Evolutionary conservation across 2,329 filamentous ascomycete genomes (phyloP).

Genomic region (Karstenula rhodostoma): DNA sequence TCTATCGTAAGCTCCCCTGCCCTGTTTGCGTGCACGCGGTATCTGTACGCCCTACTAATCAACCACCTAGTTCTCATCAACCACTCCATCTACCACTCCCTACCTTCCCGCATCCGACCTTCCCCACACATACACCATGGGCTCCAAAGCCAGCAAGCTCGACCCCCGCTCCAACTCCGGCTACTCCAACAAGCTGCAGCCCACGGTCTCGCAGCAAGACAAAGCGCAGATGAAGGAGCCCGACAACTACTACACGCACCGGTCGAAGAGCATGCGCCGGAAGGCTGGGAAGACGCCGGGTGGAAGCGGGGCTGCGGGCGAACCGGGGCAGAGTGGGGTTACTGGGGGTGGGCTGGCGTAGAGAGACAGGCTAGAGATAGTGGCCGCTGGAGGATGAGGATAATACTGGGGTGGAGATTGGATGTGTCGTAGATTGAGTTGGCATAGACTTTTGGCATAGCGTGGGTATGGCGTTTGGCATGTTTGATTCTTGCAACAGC

Average conservation of each 20-base stretch:
- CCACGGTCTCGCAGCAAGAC: constrained; percentile 33
- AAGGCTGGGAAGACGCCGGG: constrained; percentile 36
- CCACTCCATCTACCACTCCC: background rate
- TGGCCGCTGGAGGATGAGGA: too few relatives aligned
- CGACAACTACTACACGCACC: constrained; percentile 42
- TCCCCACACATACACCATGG: constrained; percentile 26
- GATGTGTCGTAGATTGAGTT: background rate
- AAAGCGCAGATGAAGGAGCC: constrained; percentile 48
- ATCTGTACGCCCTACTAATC: background rate
- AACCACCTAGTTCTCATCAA: background rate
- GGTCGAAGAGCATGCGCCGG: constrained; percentile 44
- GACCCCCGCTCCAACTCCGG: background rate
- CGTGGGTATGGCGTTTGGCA: background rate
- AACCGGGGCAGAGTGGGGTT: constrained; percentile 12
- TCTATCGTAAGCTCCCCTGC: too few relatives aligned
- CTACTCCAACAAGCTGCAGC: constrained; percentile 35
- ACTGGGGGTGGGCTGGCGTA: constrained; percentile 7
- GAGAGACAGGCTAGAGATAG: too few relatives aligned
- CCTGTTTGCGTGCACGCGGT: too few relatives aligned
- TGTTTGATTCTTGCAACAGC: background rate
- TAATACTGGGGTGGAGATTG: background rate
- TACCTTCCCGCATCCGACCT: background rate
- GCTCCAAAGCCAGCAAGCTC: constrained; percentile 40
- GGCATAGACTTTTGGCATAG: background rate
- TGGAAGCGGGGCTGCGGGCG: constrained; percentile 12